A percentile compares a stretch with the other conserved stretches of the same genome.
phyloP scores from a whole-genome alignment of 768 basidiomycete genomes.

The Megacollybia marginata region DNA sequence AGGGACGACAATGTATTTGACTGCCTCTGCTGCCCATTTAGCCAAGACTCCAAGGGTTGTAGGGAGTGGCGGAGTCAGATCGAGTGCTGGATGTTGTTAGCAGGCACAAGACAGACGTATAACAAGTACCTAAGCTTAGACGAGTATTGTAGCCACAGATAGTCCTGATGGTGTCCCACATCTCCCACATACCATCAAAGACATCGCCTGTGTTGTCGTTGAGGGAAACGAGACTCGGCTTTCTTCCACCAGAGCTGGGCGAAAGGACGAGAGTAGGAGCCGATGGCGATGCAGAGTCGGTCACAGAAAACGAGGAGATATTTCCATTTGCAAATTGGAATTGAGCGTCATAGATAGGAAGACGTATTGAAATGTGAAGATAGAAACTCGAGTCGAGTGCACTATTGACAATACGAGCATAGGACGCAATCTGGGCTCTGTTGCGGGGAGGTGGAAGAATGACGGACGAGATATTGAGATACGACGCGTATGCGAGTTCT shows the following conservation, averaged over 20 bases:
- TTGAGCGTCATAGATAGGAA: conserved; percentile 79
- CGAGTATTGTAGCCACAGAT: conserved; percentile 81
- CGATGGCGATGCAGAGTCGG: conserved; percentile 6
- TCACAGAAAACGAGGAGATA: conserved; percentile 12
- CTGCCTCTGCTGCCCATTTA: conserved; percentile 91
- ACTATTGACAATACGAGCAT: conserved; percentile 83
- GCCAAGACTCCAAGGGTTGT: conserved; percentile 65
- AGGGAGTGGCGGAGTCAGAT: conserved; percentile 85
- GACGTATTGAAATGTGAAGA: conserved; percentile 74
- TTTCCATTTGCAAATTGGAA: background rate
- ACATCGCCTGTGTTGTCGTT: conserved; percentile 33
- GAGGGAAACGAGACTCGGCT: background rate
- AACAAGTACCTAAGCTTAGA: conserved; percentile 30
- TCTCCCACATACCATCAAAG: conserved; percentile 86
- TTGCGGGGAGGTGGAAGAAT: conserved; percentile 86
- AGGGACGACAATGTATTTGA: conserved; percentile 84
- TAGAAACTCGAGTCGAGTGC: conserved; percentile 65
- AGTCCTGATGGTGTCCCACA: conserved; percentile 93
- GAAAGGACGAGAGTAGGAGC: conserved; percentile 32
- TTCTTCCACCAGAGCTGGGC: conserved; percentile 11
- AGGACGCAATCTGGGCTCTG: conserved; percentile 81
- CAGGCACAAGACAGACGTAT: background rate
- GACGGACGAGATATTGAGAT: conserved; percentile 78
- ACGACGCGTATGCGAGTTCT: conserved; percentile 88
- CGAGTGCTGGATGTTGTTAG: conserved; percentile 55